Evolutionary conservation across 306 rosid species (phyloP).

Genomic region (Cucumis hystrix): DNA sequence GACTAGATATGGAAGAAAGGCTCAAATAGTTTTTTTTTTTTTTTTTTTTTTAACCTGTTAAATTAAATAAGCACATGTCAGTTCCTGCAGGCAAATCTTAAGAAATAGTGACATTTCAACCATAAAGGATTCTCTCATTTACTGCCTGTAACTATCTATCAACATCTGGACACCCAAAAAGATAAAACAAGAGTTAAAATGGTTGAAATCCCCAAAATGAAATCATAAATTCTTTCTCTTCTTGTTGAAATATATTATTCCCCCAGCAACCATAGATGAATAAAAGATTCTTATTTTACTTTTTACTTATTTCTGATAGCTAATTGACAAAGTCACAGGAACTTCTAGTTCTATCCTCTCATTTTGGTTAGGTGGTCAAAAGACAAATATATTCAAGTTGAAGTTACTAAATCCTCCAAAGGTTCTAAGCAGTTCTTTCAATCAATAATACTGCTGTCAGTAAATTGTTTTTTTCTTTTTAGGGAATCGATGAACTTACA

Average conservation of each 20-base stretch:
- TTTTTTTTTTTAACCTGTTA: background rate
- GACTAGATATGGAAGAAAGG: too few relatives aligned
- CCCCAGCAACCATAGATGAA: background rate
- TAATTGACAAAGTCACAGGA: background rate
- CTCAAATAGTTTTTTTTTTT: too few relatives aligned
- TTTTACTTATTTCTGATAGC: background rate
- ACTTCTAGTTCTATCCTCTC: background rate
- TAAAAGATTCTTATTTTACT: background rate
- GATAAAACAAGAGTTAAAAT: background rate
- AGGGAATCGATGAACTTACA: background rate
- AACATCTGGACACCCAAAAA: background rate
- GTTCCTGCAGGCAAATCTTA: conserved; percentile 1
- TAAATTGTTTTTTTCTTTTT: background rate
- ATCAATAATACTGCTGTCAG: background rate
- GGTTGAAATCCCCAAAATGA: background rate
- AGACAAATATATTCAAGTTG: background rate
- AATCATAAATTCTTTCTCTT: background rate
- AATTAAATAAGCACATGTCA: background rate
- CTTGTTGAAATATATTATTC: background rate
- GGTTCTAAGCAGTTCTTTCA: background rate
- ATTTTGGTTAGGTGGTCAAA: background rate
- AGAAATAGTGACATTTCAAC: conserved; percentile 17
- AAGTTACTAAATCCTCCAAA: background rate
- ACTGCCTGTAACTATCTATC: background rate
- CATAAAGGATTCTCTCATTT: conserved; percentile 11